phyloP scores from a whole-genome alignment of 805 yeast genomes.

The Dipodascus albidus region DNA sequence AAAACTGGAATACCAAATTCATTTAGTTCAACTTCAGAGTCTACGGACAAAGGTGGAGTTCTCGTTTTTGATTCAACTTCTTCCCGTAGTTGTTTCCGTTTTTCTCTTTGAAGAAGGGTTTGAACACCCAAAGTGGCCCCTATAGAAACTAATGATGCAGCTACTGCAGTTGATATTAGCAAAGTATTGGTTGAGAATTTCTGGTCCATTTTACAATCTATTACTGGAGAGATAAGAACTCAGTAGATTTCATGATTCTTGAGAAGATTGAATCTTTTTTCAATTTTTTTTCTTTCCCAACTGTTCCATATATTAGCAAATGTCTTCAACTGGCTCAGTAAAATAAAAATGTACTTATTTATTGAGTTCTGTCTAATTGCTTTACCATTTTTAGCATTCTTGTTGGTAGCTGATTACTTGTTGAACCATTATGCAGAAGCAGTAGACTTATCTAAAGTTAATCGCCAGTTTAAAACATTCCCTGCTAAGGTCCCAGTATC shows the following conservation, averaged over 20 bases:
- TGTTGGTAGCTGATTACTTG: not conserved
- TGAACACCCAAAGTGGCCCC: slow-evolving; percentile 1
- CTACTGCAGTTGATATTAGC: not conserved
- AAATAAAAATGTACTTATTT: not conserved
- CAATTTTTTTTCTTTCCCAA: not conserved
- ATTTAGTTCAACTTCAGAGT: not conserved
- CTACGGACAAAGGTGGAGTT: not conserved
- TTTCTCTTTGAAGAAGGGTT: not conserved
- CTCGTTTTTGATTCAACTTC: not conserved
- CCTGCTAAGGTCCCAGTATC: not conserved
- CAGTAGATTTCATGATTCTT: not conserved
- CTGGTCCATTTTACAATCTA: not conserved
- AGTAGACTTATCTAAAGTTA: not conserved
- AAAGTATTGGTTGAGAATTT: not conserved
- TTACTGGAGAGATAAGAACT: not conserved
- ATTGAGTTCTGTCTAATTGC: not conserved
- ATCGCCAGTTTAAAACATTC: not conserved
- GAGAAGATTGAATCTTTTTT: not conserved
- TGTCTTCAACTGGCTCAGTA: too few species aligned
- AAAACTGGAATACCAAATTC: not conserved
- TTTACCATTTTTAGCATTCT: not conserved
- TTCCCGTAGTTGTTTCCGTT: not conserved
- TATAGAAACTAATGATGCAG: not conserved
- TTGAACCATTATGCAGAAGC: not conserved
- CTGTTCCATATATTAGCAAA: not conserved